Evolutionary conservation across 2,329 filamentous ascomycete species (phyloP).

Genomic region (Arachnomyces sp.): DNA sequence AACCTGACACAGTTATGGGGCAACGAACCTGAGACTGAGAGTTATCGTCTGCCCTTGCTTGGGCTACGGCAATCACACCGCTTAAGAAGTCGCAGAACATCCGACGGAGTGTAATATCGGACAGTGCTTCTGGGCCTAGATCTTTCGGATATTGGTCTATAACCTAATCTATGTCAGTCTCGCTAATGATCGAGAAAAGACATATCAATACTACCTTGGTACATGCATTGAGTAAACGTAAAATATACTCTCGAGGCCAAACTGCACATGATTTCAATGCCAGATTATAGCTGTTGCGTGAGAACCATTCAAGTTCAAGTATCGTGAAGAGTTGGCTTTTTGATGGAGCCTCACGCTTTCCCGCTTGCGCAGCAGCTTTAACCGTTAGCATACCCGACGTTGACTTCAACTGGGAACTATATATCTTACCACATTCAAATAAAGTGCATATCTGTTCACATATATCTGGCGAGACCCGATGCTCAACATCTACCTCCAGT

Average conservation of each 20-base stretch:
- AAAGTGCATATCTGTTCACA: slow-evolving; percentile 46
- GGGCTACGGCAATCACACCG: slow-evolving; percentile 35
- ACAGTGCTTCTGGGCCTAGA: slow-evolving; percentile 14
- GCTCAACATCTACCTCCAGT: slow-evolving; percentile 31
- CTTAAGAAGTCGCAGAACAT: slow-evolving; percentile 65
- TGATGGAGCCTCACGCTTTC: slow-evolving; percentile 31
- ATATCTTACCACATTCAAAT: slow-evolving; percentile 42
- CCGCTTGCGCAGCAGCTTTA: slow-evolving; percentile 39
- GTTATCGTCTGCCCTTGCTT: slow-evolving; percentile 41
- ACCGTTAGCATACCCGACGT: slow-evolving; percentile 28
- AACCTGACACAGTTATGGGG: background rate
- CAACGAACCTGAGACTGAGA: slow-evolving; percentile 28
- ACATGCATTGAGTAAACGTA: slow-evolving; percentile 47
- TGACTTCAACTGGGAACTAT: slow-evolving; percentile 5
- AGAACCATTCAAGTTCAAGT: slow-evolving; percentile 74
- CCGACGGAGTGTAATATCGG: slow-evolving; percentile 50
- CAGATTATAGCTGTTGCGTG: slow-evolving; percentile 71
- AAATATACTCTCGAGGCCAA: slow-evolving; percentile 47
- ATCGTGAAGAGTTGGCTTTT: slow-evolving; percentile 48
- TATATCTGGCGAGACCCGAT: slow-evolving; percentile 15
- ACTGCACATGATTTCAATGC: slow-evolving; percentile 54
- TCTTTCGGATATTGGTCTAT: slow-evolving; percentile 29
- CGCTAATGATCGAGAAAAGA: background rate
- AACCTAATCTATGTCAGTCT: slow-evolving; percentile 35
- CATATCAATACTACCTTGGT: slow-evolving; percentile 27